Conservation (phyloP, 306 rosid species). For the Cucumis cinereus region DNA sequence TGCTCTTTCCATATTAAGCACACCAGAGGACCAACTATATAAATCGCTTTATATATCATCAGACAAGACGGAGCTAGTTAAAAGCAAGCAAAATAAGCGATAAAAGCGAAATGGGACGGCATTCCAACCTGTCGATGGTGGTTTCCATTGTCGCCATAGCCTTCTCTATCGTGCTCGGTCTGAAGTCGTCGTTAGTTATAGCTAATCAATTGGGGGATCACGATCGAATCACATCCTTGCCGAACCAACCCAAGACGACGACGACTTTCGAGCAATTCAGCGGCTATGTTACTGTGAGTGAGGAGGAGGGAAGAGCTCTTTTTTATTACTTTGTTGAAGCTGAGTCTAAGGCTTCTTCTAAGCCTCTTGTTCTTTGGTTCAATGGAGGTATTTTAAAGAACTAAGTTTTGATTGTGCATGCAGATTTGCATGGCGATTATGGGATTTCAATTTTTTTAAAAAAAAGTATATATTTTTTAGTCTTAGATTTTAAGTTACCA, state of each 20-base stretch:
- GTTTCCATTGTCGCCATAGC: background rate
- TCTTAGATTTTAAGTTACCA: too few species aligned
- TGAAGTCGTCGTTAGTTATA: background rate
- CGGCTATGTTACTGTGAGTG: slow-evolving; percentile 1
- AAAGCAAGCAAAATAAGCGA: background rate
- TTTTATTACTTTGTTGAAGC: slow-evolving; percentile 21
- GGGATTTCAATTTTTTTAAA: too few species aligned
- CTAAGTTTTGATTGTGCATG: background rate
- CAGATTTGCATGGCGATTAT: too few species aligned
- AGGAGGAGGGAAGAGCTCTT: slow-evolving; percentile 7
- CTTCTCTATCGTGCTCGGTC: background rate
- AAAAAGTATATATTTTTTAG: too few species aligned
- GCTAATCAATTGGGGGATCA: background rate
- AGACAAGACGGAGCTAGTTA: background rate
- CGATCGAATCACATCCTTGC: background rate
- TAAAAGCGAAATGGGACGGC: background rate
- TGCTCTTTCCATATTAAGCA: background rate
- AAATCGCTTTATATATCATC: background rate
- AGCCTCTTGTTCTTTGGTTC: slow-evolving; percentile 6
- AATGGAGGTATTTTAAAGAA: slow-evolving; percentile 3
- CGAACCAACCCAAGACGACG: background rate
- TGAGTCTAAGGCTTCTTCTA: background rate
- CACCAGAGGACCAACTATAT: background rate
- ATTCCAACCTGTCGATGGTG: background rate
- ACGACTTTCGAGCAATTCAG: background rate